phyloP scores from a whole-genome alignment of 140 eudicot genomes.

The Oenanthe javanica region DNA sequence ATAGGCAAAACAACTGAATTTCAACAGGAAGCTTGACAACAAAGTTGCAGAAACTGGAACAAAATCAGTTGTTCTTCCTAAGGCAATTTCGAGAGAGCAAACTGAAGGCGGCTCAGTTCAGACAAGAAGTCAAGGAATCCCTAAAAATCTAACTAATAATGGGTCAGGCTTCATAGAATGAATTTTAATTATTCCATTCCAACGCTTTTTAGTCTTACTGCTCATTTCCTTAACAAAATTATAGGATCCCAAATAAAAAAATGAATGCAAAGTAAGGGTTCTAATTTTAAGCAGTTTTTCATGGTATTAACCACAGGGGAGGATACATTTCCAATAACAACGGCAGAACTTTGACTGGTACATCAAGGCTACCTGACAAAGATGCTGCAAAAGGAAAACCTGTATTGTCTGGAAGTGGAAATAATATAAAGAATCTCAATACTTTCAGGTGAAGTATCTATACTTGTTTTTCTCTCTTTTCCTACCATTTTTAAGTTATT shows the following conservation, averaged over 20 bases:
- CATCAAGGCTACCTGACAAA: constrained; percentile 21
- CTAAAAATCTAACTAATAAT: constrained; percentile 21
- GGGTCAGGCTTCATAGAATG: constrained; percentile 14
- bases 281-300: constrained; percentile 26
- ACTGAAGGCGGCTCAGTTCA: constrained; percentile 25
- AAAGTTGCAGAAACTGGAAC: constrained; percentile 34
- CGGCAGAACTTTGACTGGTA: constrained; percentile 21
- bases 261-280: no score
- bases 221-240: background rate
- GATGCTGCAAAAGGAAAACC: constrained; percentile 22
- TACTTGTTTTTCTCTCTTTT: background rate
- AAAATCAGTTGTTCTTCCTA: constrained; percentile 24
- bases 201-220: background rate
- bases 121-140: constrained; percentile 28
- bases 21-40: constrained; percentile 24
- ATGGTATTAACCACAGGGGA: constrained; percentile 31
- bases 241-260: background rate
- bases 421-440: constrained; percentile 18
- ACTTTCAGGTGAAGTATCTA: constrained; percentile 29
- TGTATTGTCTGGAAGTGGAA: constrained; percentile 30
- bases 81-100: constrained; percentile 29
- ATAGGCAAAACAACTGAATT: constrained; percentile 6
- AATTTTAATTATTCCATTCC: background rate
- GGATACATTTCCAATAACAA: constrained; percentile 21
- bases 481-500: background rate